These are phyloP conservation scores for Lunularia cruciata DNA, from an alignment of 225 moss, liverwort and hornwort species.

Conservation along the genomic window DNA sequence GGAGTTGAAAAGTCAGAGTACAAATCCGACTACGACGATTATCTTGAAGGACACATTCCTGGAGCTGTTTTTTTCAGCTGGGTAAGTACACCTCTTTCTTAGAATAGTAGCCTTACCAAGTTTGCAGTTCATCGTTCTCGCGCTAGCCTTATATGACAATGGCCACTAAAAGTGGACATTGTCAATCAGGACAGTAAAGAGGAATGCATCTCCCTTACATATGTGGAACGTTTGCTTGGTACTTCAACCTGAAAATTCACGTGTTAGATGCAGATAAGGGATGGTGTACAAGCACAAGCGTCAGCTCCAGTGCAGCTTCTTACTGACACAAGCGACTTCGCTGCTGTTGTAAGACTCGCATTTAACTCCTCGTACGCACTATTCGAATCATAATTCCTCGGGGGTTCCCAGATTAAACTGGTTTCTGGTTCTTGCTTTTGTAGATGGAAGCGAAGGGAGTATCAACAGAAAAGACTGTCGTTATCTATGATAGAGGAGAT, in stretches of 20 bases:
- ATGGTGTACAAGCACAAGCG: conserved; percentile 10
- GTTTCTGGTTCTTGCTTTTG: background rate
- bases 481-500: conserved; percentile 27
- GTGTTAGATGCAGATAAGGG: conserved; percentile 2
- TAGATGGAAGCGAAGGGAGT: conserved; percentile 35
- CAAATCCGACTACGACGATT: conserved; percentile 22
- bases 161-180: too few species aligned
- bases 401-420: background rate
- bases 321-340: conserved; percentile 19
- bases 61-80: conserved; percentile 31
- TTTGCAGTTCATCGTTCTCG: too few species aligned
- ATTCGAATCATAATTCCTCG: too few species aligned
- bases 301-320: conserved; percentile 27
- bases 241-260: too few species aligned
- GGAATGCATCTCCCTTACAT: too few species aligned
- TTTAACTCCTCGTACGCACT: background rate
- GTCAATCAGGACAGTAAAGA: too few species aligned
- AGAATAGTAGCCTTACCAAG: too few species aligned
- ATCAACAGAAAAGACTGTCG: conserved; percentile 17
- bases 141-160: too few species aligned
- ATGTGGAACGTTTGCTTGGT: too few species aligned
- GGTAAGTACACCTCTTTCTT: conserved; percentile 14
- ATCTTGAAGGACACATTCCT: conserved; percentile 34
- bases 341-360: conserved; percentile 12
- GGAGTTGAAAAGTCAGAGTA: conserved; percentile 30